Evolutionary conservation across 2,329 filamentous ascomycete species (phyloP).

Genomic region (Fusarium keratoplasticum): DNA sequence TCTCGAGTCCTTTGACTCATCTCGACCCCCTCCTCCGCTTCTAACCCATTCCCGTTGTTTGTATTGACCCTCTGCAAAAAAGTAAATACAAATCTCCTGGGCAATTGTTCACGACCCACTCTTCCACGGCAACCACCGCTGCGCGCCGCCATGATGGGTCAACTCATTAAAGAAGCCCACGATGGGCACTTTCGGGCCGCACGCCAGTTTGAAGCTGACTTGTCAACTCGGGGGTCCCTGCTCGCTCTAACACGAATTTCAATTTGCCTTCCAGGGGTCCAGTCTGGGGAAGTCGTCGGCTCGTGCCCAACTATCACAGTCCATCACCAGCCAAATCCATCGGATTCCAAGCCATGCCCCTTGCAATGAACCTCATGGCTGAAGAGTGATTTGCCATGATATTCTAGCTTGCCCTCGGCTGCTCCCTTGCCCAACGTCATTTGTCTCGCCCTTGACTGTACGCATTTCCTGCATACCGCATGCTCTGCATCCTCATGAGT

Average conservation of each 20-base stretch:
- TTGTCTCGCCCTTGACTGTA: not conserved
- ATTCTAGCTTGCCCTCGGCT: not conserved
- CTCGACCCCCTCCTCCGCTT: conserved; percentile 16
- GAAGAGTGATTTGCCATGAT: conserved; percentile 3
- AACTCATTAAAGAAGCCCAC: conserved; percentile 39
- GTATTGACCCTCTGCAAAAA: conserved; percentile 32
- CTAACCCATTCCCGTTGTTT: conserved; percentile 37
- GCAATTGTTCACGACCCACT: conserved; percentile 36
- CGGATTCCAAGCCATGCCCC: conserved; percentile 7
- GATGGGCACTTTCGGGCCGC: conserved; percentile 27
- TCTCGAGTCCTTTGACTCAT: conserved; percentile 26
- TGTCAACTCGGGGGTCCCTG: conserved; percentile 25
- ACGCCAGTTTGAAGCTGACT: conserved; percentile 23
- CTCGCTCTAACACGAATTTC: conserved; percentile 14
- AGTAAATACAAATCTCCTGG: conserved; percentile 37
- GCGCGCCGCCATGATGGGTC: conserved; percentile 33
- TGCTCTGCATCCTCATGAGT: conserved; percentile 32
- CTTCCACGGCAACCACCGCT: conserved; percentile 43
- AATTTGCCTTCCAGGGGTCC: conserved; percentile 31
- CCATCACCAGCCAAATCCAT: not conserved
- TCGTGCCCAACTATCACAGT: conserved; percentile 11
- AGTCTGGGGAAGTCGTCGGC: conserved; percentile 27
- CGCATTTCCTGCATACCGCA: conserved; percentile 27
- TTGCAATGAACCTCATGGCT: conserved; percentile 22
- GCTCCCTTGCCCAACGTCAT: not conserved